Evolutionary conservation across 202 grass and related monocot species (phyloP).

Genomic region (Setaria italica): DNA sequence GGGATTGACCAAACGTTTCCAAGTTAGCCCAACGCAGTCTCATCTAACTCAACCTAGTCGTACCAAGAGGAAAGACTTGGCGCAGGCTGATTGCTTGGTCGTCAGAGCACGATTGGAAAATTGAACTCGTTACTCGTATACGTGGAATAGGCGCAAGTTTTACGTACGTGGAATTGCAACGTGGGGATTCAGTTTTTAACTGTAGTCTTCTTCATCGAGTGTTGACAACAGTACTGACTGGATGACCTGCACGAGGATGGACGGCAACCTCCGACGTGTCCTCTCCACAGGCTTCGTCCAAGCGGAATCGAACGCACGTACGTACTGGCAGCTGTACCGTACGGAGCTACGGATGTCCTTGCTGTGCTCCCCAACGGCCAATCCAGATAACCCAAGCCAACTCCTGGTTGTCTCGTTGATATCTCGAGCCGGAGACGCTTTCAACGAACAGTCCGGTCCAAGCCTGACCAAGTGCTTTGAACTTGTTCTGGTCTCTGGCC

Average conservation of each 20-base stretch:
- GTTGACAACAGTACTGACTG: no score
- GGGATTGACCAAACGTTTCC: slow-evolving; percentile 41
- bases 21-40: not conserved
- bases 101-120: not conserved
- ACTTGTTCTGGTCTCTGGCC: not conserved
- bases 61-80: not conserved
- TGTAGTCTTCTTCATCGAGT: no score
- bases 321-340: no score
- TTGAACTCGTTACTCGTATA: no score
- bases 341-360: not conserved
- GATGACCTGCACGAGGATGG: no score
- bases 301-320: no score
- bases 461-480: not conserved
- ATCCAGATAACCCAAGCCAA: not conserved
- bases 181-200: no score
- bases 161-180: no score
- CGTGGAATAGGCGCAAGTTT: no score
- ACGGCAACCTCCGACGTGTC: no score
- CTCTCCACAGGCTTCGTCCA: no score
- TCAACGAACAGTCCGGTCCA: not conserved
- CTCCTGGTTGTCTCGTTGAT: not conserved
- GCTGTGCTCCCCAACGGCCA: not conserved
- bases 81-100: not conserved
- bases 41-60: not conserved
- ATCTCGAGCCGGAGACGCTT: not conserved